Evolutionary conservation across 805 yeast species (phyloP).

Genomic region (Cyberlindnera meyerae): DNA sequence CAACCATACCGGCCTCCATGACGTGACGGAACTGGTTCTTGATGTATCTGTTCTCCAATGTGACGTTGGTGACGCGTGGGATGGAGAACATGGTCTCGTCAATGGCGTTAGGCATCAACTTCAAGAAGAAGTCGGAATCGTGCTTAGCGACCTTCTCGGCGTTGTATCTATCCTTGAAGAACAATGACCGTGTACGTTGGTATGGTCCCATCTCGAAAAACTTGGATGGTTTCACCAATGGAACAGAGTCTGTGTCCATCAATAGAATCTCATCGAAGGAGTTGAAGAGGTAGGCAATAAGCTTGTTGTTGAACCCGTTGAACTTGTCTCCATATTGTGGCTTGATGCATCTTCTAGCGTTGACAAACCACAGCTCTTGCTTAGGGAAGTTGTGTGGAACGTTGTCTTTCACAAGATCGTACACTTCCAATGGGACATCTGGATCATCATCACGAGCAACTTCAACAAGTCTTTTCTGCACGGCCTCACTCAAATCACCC

Average conservation of each 20-base stretch:
- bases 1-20: constrained; percentile 36
- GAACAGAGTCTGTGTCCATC: constrained; percentile 49
- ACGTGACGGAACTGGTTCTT: constrained; percentile 24
- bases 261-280: constrained; percentile 51
- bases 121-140: constrained; percentile 34
- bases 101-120: constrained; percentile 37
- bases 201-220: constrained; percentile 35
- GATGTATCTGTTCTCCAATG: constrained; percentile 35
- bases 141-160: constrained; percentile 20
- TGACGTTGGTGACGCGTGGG: constrained; percentile 29
- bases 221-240: constrained; percentile 33
- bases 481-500: constrained; percentile 32
- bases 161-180: constrained; percentile 41
- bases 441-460: constrained; percentile 32
- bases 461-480: constrained; percentile 31
- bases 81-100: constrained; percentile 30
- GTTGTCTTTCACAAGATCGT: constrained; percentile 18
- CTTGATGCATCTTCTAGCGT: constrained; percentile 26
- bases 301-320: constrained; percentile 38
- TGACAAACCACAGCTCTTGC: constrained; percentile 39
- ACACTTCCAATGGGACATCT: constrained; percentile 29
- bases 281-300: constrained; percentile 53
- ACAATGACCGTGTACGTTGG: constrained; percentile 25
- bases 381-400: constrained; percentile 25
- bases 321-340: constrained; percentile 29